Conservation (phyloP, 345 rosid genomes). For the Populus deltoides region DNA sequence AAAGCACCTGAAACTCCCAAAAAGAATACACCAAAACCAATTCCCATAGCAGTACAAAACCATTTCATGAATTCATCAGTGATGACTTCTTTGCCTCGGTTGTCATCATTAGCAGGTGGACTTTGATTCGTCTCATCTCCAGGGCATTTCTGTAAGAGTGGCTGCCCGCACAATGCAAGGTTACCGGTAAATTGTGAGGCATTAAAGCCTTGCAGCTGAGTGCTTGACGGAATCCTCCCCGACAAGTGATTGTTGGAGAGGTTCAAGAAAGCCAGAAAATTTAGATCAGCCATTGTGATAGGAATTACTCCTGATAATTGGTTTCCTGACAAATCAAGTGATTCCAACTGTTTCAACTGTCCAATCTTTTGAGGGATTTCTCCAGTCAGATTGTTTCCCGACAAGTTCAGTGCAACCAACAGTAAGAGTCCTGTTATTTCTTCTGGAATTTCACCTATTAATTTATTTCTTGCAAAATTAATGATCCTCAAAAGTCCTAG, state of each 20-base stretch:
- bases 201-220: constrained; percentile 7
- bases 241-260: constrained; percentile 1
- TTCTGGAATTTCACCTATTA: neutral
- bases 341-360: neutral
- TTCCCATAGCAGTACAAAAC: constrained; percentile 1
- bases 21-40: neutral
- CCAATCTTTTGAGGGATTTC: neutral
- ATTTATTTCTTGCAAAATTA: neutral
- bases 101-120: neutral
- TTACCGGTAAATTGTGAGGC: neutral
- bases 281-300: neutral
- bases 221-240: constrained; percentile 5
- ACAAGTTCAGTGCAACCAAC: neutral
- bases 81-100: neutral
- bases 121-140: neutral
- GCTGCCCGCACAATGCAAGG: neutral
- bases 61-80: constrained; percentile 5
- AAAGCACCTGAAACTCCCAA: neutral
- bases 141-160: neutral
- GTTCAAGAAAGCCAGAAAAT: neutral
- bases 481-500: neutral
- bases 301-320: neutral
- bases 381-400: neutral
- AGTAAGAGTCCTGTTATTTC: neutral
- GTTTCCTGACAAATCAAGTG: constrained; percentile 1